Conservation (phyloP, 176 grass and related monocot species). For the Triticum urartu region DNA sequence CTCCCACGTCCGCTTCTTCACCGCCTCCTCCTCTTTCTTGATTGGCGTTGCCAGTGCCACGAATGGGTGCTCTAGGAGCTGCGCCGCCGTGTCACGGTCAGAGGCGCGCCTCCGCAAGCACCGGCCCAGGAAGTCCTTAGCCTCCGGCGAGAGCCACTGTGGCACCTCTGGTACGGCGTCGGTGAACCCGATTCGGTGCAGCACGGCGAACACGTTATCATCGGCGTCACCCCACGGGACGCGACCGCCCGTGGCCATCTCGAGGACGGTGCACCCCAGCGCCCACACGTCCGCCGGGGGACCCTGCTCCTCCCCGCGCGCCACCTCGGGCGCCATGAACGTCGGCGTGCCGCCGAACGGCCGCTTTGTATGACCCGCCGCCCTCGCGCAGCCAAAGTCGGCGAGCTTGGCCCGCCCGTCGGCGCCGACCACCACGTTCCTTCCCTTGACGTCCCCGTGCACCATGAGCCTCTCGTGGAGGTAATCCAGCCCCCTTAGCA, state of each 20-base stretch:
- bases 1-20: slow-evolving; percentile 8
- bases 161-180: slow-evolving; percentile 27
- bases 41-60: not conserved
- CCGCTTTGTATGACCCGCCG: not conserved
- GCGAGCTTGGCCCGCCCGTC: slow-evolving; percentile 46
- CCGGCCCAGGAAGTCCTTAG: slow-evolving; percentile 49
- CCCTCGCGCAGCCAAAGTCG: slow-evolving; percentile 46
- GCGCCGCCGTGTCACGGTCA: slow-evolving; percentile 27
- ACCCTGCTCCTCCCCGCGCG: slow-evolving; percentile 50
- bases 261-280: slow-evolving; percentile 43
- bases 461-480: slow-evolving; percentile 37
- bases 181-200: slow-evolving; percentile 48
- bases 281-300: slow-evolving; percentile 55
- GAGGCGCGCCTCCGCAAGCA: slow-evolving; percentile 30
- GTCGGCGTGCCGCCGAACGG: slow-evolving; percentile 33
- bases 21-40: not conserved
- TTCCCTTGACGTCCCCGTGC: slow-evolving; percentile 62
- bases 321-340: slow-evolving; percentile 71
- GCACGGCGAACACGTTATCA: slow-evolving; percentile 10
- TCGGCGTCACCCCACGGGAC: slow-evolving; percentile 20
- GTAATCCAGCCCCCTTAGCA: slow-evolving; percentile 42
- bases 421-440: slow-evolving; percentile 44
- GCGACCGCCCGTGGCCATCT: slow-evolving; percentile 44
- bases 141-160: slow-evolving; percentile 39
- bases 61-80: slow-evolving; percentile 49